Conservation (phyloP, 495 filamentous ascomycete species). For the Penicillium tannophilum region DNA sequence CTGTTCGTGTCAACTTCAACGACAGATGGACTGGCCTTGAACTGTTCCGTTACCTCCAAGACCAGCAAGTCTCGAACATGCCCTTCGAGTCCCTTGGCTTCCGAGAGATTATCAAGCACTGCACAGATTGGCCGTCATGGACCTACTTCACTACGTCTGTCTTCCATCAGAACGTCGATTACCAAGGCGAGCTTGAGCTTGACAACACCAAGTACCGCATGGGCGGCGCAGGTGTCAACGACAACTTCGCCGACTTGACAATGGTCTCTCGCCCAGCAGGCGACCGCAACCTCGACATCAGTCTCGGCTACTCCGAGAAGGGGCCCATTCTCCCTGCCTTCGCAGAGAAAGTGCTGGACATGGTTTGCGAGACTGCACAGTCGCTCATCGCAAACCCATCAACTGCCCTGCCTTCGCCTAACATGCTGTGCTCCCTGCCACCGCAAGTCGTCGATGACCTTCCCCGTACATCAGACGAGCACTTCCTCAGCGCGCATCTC, state of each 20-base stretch:
- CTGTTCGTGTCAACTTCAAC: slow-evolving; percentile 55
- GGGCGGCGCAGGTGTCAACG: slow-evolving; percentile 50
- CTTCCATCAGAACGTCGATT: slow-evolving; percentile 51
- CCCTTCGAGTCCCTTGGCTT: slow-evolving; percentile 60
- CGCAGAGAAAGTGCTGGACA: slow-evolving; percentile 48
- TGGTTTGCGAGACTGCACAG: slow-evolving; percentile 50
- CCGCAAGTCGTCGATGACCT: slow-evolving; percentile 33
- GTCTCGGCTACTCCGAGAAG: slow-evolving; percentile 49
- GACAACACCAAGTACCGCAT: slow-evolving; percentile 52
- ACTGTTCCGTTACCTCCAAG: slow-evolving; percentile 57
- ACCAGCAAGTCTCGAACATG: slow-evolving; percentile 61
- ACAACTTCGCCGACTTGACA: slow-evolving; percentile 54
- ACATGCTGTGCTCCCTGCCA: slow-evolving; percentile 38
- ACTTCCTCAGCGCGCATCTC: slow-evolving; percentile 40
- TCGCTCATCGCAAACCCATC: slow-evolving; percentile 49
- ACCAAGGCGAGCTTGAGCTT: slow-evolving; percentile 43
- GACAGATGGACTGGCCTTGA: slow-evolving; percentile 52
- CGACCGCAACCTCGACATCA: slow-evolving; percentile 43
- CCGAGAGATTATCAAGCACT: slow-evolving; percentile 59
- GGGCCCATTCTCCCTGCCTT: slow-evolving; percentile 43
- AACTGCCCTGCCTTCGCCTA: slow-evolving; percentile 44
- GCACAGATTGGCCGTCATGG: slow-evolving; percentile 60
- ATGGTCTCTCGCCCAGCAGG: slow-evolving; percentile 50
- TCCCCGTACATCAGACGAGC: slow-evolving; percentile 28
- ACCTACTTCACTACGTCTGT: slow-evolving; percentile 51